These are phyloP conservation scores for Phytophthora citrophthora DNA, from an alignment of 352 stramenopile genomes.

Conservation along the genomic window DNA sequence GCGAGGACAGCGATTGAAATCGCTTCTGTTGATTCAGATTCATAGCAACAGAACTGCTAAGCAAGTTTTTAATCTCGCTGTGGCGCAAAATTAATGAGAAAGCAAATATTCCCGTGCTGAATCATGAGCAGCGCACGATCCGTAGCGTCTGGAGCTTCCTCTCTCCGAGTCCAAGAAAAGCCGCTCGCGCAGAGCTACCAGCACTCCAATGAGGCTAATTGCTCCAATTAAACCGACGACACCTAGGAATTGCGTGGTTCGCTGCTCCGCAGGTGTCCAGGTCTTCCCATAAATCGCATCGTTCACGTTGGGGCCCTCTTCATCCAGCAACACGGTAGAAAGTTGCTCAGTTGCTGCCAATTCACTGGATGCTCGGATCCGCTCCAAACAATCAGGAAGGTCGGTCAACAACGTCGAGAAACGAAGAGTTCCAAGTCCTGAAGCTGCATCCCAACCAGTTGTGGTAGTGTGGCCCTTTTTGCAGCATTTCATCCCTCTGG, in stretches of 20 bases:
- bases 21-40: constrained; percentile 5
- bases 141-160: constrained; percentile 33
- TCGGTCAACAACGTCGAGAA: constrained; percentile 49
- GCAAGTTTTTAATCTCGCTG: background rate
- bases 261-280: constrained; percentile 30
- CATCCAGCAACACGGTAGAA: constrained; percentile 11
- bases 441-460: constrained; percentile 73
- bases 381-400: constrained; percentile 50
- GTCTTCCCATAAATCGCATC: constrained; percentile 1
- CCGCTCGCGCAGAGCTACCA: constrained; percentile 46
- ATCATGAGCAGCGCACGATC: constrained; percentile 42
- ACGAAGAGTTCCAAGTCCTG: constrained; percentile 63
- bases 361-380: constrained; percentile 15
- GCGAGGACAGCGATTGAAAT: constrained; percentile 21
- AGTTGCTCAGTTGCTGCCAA: constrained; percentile 11
- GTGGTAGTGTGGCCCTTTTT: constrained; percentile 48
- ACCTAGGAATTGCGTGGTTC: constrained; percentile 37
- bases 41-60: constrained; percentile 8
- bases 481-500: constrained; percentile 56
- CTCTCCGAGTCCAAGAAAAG: constrained; percentile 36
- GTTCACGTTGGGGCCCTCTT: constrained; percentile 2
- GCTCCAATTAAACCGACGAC: constrained; percentile 38
- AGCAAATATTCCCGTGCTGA: constrained; percentile 68
- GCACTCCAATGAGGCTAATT: constrained; percentile 38
- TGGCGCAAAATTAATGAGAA: constrained; percentile 18